Base-by-base conservation (phyloP, 257 asterid genomes). In the Solanum peruvianum region DNA sequence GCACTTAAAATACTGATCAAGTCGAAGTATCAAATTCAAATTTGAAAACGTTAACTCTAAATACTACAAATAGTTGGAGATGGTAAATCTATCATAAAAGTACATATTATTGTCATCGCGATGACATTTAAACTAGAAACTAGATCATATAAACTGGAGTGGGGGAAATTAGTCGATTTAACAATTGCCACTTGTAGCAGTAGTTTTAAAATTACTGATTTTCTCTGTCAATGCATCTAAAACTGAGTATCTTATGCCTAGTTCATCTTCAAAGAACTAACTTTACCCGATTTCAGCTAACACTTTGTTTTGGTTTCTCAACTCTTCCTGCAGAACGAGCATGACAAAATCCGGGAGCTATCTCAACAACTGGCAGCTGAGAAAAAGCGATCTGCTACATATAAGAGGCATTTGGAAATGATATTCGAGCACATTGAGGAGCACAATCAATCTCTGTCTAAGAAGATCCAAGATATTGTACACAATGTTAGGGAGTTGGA, bases 371-470 rank as follows among this genome's bases (percentile, higher is more conserved):
- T 96, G 87, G 98, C 99, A 4, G 87, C 92, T 52, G 98, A 95
- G 94, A 97, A 94, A 90, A 96, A 94, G 94, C 93, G 96, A 88
- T 94, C 95, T 21, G 98, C 99, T 1, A 89, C 94, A 10, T 96
- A 96, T 87, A 96, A 96, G 90, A 90, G 96, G 92, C 98, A 95
- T 87, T 90, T 96, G 98, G 99, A 95, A 87, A 94, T 91, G 95
- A 91, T 96, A 44, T 93, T 96, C 78, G 98, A 95, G 90, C 98
- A 94, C 91, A 97, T 95, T 39, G 99, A 97, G 88, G 98, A 95
- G 86, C 98, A 96, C 92, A 94, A 96, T 84, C 94, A 92, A 87
- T 94, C 98, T 76, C 89, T 95, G 72, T 92, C 96, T 11, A 96
- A 93, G 93, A 96, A 95, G 95, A 93, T 94, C 81, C 94, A 94